Evolutionary conservation across 768 basidiomycete genomes (phyloP).

Genomic region (Lactarius quietus): DNA sequence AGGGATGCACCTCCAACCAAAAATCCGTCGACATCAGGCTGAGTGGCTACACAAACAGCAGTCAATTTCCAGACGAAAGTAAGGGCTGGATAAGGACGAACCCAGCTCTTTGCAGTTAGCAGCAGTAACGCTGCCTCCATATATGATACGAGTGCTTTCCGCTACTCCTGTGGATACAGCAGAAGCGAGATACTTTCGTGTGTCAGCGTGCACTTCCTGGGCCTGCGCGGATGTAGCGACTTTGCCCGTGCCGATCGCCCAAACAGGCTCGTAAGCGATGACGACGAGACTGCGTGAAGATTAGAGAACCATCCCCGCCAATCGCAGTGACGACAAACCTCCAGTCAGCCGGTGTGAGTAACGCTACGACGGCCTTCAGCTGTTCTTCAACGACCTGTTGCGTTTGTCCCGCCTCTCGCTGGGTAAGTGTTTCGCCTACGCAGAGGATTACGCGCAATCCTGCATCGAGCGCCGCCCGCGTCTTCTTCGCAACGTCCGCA

Average conservation of each 20-base stretch:
- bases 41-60: conserved; percentile 45
- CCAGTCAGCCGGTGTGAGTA: conserved; percentile 70
- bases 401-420: conserved; percentile 81
- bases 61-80: conserved; percentile 4
- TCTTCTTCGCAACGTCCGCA: conserved; percentile 79
- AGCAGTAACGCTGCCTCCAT: conserved; percentile 93
- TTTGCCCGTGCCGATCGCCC: conserved; percentile 98
- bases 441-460: conserved; percentile 89
- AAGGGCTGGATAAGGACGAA: conserved; percentile 38
- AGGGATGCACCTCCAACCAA: conserved; percentile 96
- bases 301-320: not conserved
- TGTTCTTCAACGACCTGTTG: conserved; percentile 77
- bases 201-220: conserved; percentile 83
- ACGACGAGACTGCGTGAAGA: conserved; percentile 69
- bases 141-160: conserved; percentile 78
- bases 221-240: conserved; percentile 92
- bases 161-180: conserved; percentile 69
- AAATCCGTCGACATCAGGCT: conserved; percentile 93
- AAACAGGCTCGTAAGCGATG: conserved; percentile 95
- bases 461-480: conserved; percentile 71
- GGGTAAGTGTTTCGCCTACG: conserved; percentile 87
- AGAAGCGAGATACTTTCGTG: conserved; percentile 68
- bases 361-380: conserved; percentile 67
- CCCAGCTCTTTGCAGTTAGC: conserved; percentile 84
- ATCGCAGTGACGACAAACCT: conserved; percentile 46